Evolutionary conservation across 495 filamentous ascomycete species (phyloP), one percentile per base, ranked within the genome.

Genomic region (Lindgomyces ingoldianus): DNA sequence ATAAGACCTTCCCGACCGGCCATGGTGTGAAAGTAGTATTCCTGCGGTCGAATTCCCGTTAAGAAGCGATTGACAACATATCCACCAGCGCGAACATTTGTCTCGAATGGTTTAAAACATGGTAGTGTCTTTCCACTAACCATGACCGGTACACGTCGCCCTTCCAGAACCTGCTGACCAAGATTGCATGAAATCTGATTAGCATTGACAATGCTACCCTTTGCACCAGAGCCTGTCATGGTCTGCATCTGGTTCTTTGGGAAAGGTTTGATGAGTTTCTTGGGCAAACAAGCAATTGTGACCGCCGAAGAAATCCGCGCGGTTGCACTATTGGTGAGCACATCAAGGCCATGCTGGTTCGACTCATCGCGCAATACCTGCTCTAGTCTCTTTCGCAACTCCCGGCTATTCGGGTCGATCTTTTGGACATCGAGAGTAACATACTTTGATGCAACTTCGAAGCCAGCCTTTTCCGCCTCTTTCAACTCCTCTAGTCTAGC

Each of bases 21-120:
- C 95, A 99, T 99, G 73, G 93, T 90, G 84, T 99, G 95, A 84
- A 99, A 99, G 77, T 91, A 99, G 75, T 95, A 98, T 74, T 98
- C 95, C 74, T 99, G 95, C 25, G 95, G 95, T 59, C 93, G 87
- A 60, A 99, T 90, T 57, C 95, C 95, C 16, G 95, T 98, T 83
- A 99, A 90, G 84, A 98, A 99, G 73, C 95, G 92, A 74, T 96
- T 87, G 30, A 88, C 88, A 55, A 99, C 88, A 74, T 96, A 99
- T 27, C 95, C 95, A 65, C 94, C 95, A 30, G 95, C 94, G 70
- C 94, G 82, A 3, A 96, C 84, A 65, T 89, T 85, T 1, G 91
- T 91, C 56, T 98, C 95, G 68, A 86, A 97, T 4, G 94, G 90
- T 67, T 84, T 87, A 80, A 97, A 99, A 70, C 91, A 97, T 3